Evolutionary conservation across 2,329 filamentous ascomycete species (phyloP), one percentile per base, ranked within the genome.

Genomic region (Exophiala calicioides): DNA sequence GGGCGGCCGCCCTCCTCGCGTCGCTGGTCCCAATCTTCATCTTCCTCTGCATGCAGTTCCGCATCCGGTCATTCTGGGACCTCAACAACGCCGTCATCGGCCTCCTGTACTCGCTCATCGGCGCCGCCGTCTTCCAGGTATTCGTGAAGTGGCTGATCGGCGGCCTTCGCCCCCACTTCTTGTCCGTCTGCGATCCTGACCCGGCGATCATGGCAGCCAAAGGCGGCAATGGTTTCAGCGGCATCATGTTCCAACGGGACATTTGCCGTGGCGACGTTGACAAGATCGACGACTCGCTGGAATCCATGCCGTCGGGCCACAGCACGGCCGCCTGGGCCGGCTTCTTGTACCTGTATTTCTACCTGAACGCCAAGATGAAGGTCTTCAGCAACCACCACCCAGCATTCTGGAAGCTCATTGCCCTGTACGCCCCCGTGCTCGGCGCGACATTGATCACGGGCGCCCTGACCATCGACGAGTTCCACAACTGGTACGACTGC

Each of bases 351-450:
- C 68, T 89, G 2, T 84, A 77, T 56, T 71, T 89, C 1, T 90
- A 88, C 68, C 77, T 90, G 33, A 89, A 89, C 64, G 85, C 83
- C 36, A 89, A 89, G 70, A 75, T 90, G 56, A 89, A 88, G 73
- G 78, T 88, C 45, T 88, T 82, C 58, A 71, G 79, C 53, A 84
- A 87, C 70, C 84, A 85, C 62, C 85, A 88, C 61, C 80, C 85
- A 0, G 73, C 81, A 9, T 81, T 87, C 76, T 88, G 85, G 85
- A 88, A 88, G 68, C 67, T 88, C 9, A 71, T 85, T 23, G 76
- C 73, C 12, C 70, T 81, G 18, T 85, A 84, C 58, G 75, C 79
- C 0, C 85, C 86, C 0, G 67, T 89, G 2, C 77, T 89, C 0
- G 82, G 80, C 2, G 85, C 85, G 0, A 74, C 73, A 2, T 69